Evolutionary conservation across 2,329 filamentous ascomycete species (phyloP).

Genomic region (Penicillium sp.): DNA sequence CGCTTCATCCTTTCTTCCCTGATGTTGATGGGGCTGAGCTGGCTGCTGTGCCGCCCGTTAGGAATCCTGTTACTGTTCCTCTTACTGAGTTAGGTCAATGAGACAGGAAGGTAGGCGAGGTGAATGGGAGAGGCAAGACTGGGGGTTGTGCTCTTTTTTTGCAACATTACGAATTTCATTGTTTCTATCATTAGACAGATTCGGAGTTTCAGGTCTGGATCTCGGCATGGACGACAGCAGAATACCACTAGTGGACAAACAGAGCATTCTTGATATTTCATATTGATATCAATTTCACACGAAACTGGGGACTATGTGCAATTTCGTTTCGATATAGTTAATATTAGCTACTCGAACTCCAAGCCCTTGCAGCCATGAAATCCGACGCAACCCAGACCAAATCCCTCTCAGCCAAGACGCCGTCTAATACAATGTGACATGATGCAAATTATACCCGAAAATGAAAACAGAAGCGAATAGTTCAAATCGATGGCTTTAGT

Average conservation of each 20-base stretch:
- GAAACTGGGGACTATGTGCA: constrained; percentile 1
- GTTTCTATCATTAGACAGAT: background rate
- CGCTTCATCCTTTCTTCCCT: constrained; percentile 66
- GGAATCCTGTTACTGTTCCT: constrained; percentile 26
- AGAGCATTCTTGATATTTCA: background rate
- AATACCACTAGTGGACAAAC: background rate
- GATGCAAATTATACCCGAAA: constrained; percentile 1
- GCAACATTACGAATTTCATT: constrained; percentile 8
- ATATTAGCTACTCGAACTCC: background rate
- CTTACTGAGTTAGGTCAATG: background rate
- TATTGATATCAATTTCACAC: background rate
- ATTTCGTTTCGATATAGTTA: background rate
- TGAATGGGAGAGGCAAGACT: background rate
- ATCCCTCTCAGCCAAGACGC: constrained; percentile 4
- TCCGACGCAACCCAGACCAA: background rate
- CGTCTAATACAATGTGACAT: background rate
- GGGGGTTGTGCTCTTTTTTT: background rate
- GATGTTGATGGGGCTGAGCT: constrained; percentile 27
- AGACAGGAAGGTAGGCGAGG: background rate
- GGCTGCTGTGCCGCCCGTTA: constrained; percentile 28
- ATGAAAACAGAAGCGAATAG: background rate
- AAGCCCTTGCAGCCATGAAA: background rate
- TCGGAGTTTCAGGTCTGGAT: background rate
- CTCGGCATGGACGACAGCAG: constrained; percentile 4
- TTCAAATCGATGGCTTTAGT: background rate